Percentiles rank a stretch among this genome's conserved stretches.
These are phyloP conservation scores for Mollisiaceae sp. DNA, from an alignment of 2,329 filamentous ascomycete species.

Conservation along the genomic window DNA sequence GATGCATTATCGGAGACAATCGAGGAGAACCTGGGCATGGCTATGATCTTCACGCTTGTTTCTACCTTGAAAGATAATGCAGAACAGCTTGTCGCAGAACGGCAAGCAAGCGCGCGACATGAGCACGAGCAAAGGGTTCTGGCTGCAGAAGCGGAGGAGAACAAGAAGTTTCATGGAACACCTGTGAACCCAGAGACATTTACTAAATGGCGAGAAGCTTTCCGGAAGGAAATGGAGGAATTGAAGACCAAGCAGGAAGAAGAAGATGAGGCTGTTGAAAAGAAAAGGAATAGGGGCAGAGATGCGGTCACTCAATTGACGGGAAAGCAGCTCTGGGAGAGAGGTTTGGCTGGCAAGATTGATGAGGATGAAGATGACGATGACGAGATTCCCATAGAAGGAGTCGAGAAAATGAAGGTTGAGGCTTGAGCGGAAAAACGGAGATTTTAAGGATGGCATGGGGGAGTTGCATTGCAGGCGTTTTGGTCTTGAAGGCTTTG, in stretches of 20 bases:
- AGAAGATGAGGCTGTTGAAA: constrained; percentile 77
- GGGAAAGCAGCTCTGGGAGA: constrained; percentile 80
- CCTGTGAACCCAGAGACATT: constrained; percentile 88
- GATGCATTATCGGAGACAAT: constrained; percentile 74
- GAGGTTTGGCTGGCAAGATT: constrained; percentile 69
- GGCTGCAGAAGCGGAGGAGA: constrained; percentile 84
- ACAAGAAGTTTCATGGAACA: constrained; percentile 93
- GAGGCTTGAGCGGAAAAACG: constrained; percentile 47
- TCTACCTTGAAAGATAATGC: constrained; percentile 87
- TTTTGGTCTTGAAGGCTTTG: constrained; percentile 17
- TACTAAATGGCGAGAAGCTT: constrained; percentile 78
- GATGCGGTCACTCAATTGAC: constrained; percentile 73
- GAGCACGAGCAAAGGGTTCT: constrained; percentile 58
- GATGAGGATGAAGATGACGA: constrained; percentile 71
- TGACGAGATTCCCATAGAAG: constrained; percentile 59
- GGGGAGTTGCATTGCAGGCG: constrained; percentile 41
- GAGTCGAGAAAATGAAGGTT: constrained; percentile 75
- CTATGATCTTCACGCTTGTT: constrained; percentile 94
- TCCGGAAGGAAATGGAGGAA: constrained; percentile 82
- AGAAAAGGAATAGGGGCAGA: constrained; percentile 78
- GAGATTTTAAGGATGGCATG: constrained; percentile 26
- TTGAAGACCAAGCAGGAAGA: constrained; percentile 70
- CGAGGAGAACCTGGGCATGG: constrained; percentile 94
- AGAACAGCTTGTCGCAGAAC: constrained; percentile 80
- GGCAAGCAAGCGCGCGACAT: constrained; percentile 68